Evolutionary conservation across 345 rosid genomes (phyloP), one percentile per base, ranked within the genome.

Genomic region (Streptanthus diversifolius): DNA sequence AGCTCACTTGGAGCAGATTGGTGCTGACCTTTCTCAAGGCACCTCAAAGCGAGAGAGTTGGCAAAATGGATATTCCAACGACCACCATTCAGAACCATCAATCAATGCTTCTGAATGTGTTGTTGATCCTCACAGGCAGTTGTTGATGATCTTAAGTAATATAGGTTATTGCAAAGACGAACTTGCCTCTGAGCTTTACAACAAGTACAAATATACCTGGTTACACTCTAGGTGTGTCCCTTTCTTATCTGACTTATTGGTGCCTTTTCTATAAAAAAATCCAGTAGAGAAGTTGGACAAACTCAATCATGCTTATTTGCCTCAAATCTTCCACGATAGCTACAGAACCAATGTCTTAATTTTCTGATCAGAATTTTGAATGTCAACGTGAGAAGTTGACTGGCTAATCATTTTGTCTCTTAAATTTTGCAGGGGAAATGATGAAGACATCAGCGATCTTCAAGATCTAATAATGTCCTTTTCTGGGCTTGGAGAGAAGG

Each of bases 101-200:
- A 72, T 76, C 57, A 81, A 79, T 79, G 78, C 80, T 74, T 81
- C 81, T 55, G 97, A 87, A 83, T 80, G 77, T 85, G 69, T 83
- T 72, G 83, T 73, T 77, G 88, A 84, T 86, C 82, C 90, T 37
- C 97, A 87, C 80, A 82, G 85, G 71, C 82, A 75, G 41, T 78
- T 93, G 81, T 75, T 93, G 68, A 85, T 93, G 62, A 90, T 93
- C 84, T 77, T 88, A 43, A 92, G 98, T 76, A 90, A 92, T 81
- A 84, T 90, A 58, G 98, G 97, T 55, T 90, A 87, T 71, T 92
- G 98, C 95, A 88, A 87, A 82, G 98, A 88, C 44, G 98, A 90
- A 68, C 88, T 92, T 72, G 63, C 80, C 89, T 71, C 67, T 6
- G 95, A 91, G 84, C 76, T 93, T 82, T 86, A 83, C 87, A 82